Evolutionary conservation across 306 rosid genomes (phyloP).

Genomic region (Hippophae tibetana): DNA sequence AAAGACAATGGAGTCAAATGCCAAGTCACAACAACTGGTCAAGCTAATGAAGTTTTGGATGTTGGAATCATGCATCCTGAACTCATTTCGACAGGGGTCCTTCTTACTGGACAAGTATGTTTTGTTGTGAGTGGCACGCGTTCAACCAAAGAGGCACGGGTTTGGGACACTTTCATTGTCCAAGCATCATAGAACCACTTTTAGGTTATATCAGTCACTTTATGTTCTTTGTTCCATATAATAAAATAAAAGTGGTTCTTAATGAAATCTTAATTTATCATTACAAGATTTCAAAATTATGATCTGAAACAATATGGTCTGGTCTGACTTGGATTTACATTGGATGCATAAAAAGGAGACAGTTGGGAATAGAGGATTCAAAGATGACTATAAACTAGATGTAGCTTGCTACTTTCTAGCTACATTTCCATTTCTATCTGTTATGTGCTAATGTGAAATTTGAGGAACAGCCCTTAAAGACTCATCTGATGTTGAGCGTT

Average conservation of each 20-base stretch:
- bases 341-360: too few relatives aligned
- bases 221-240: slow-evolving; percentile 1
- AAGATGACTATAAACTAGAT: too few relatives aligned
- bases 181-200: slow-evolving; percentile 47
- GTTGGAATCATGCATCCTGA: slow-evolving; percentile 97
- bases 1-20: slow-evolving; percentile 89
- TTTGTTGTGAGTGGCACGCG: slow-evolving; percentile 94
- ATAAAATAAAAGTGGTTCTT: too few relatives aligned
- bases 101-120: slow-evolving; percentile 90
- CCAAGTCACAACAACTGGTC: slow-evolving; percentile 82
- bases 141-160: slow-evolving; percentile 83
- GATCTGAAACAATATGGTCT: too few relatives aligned
- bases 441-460: slow-evolving; percentile 18
- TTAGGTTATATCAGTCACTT: slow-evolving; percentile 38
- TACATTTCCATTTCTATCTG: slow-evolving; percentile 20
- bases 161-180: slow-evolving; percentile 81
- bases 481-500: slow-evolving; percentile 24
- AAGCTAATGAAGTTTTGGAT: slow-evolving; percentile 63
- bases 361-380: too few relatives aligned
- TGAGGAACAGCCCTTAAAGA: slow-evolving; percentile 14
- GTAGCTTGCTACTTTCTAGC: not conserved
- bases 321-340: too few relatives aligned
- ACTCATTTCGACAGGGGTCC: slow-evolving; percentile 68
- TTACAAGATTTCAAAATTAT: too few relatives aligned
- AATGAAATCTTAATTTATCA: too few relatives aligned